These are phyloP conservation scores for Hirschioporus abietinus DNA, from an alignment of 768 basidiomycete species.

Conservation along the genomic window DNA sequence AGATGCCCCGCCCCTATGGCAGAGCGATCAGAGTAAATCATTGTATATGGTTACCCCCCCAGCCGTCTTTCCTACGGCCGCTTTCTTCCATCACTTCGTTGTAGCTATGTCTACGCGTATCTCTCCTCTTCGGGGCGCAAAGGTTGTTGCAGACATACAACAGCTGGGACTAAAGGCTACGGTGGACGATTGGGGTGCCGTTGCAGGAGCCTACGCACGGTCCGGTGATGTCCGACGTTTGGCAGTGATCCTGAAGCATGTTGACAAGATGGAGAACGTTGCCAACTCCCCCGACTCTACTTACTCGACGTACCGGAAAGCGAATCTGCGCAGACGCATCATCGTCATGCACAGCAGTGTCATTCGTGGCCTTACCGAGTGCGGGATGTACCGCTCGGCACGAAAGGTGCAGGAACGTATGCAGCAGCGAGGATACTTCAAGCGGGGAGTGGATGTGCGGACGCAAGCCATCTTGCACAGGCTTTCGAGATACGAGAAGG, in stretches of 20 bases:
- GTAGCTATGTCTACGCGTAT: neutral
- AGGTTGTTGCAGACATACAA: neutral
- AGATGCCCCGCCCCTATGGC: neutral
- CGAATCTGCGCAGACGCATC: neutral
- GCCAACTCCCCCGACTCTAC: neutral
- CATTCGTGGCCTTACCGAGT: constrained; percentile 2
- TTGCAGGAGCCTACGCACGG: neutral
- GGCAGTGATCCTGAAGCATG: neutral
- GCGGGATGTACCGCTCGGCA: neutral
- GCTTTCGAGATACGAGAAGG: constrained; percentile 3
- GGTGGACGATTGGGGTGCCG: neutral
- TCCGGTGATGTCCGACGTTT: neutral
- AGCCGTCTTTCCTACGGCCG: neutral
- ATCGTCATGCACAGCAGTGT: neutral
- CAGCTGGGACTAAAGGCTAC: neutral
- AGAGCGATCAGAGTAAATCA: neutral
- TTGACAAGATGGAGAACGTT: neutral
- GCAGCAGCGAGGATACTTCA: constrained; percentile 1
- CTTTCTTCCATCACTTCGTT: neutral
- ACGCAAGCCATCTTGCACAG: constrained; percentile 1
- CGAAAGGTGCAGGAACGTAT: neutral
- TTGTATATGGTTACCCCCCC: neutral
- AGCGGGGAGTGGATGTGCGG: neutral
- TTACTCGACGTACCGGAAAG: neutral
- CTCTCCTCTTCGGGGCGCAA: neutral